Conservation (phyloP, 1,284 basidiomycete genomes). For the Ceratobasidium sp. region DNA sequence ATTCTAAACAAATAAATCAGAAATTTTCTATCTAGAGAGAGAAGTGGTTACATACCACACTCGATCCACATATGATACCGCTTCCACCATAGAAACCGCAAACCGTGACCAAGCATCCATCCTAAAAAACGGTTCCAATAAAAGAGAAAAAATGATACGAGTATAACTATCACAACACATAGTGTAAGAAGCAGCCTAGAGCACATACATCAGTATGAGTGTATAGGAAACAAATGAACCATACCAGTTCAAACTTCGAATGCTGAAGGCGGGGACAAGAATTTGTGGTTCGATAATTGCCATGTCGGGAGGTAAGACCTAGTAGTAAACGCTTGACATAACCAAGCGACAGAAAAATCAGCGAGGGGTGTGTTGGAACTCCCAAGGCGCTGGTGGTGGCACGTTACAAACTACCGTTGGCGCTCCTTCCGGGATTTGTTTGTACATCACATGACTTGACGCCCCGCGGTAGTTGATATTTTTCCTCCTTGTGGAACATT, state of each 20-base stretch:
- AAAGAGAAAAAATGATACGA: slow-evolving; percentile 82
- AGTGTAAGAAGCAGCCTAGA: slow-evolving; percentile 69
- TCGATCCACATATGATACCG: slow-evolving; percentile 76
- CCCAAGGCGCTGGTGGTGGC: no score
- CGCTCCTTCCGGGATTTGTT: no score
- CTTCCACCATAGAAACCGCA: slow-evolving; percentile 78
- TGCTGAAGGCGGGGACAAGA: slow-evolving; percentile 34
- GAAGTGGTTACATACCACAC: slow-evolving; percentile 67
- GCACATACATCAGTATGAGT: slow-evolving; percentile 11
- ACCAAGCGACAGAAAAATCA: no score
- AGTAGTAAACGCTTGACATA: neutral
- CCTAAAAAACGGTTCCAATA: slow-evolving; percentile 89
- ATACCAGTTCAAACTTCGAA: slow-evolving; percentile 36
- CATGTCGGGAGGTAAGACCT: neutral
- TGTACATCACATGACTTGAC: no score
- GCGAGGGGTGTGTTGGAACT: no score
- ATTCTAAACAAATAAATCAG: slow-evolving; percentile 60
- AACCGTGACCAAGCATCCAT: slow-evolving; percentile 66
- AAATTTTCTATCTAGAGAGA: neutral
- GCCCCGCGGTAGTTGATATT: no score
- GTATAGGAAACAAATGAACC: neutral
- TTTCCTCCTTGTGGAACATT: no score
- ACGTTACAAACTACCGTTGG: no score
- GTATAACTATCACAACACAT: slow-evolving; percentile 75
- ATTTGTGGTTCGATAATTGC: slow-evolving; percentile 24